These are phyloP conservation scores for Phyllosticta paracitricarpa DNA, from an alignment of 2,329 filamentous ascomycete genomes.

Conservation along the genomic window DNA sequence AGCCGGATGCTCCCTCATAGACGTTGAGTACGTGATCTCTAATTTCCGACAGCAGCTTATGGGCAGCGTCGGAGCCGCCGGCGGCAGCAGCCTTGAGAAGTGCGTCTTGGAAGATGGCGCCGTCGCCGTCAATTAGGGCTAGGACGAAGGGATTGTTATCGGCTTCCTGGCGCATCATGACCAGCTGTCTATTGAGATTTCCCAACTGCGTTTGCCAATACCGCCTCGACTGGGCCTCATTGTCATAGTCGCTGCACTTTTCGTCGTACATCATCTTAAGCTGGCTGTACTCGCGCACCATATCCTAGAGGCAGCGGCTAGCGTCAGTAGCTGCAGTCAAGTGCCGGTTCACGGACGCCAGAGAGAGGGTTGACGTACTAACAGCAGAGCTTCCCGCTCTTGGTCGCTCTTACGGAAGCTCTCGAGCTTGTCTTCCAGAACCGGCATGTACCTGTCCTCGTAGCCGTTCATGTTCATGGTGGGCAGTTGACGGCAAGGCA, in stretches of 20 bases:
- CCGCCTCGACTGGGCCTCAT: conserved; percentile 26
- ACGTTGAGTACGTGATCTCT: conserved; percentile 31
- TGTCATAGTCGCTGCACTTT: conserved; percentile 25
- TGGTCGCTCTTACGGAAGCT: conserved; percentile 26
- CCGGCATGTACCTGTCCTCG: background rate
- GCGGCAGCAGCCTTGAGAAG: conserved; percentile 32
- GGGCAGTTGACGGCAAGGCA: background rate
- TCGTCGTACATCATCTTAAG: conserved; percentile 24
- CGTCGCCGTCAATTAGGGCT: conserved; percentile 41
- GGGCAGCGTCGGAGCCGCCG: conserved; percentile 38
- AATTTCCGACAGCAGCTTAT: conserved; percentile 32
- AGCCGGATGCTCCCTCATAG: conserved; percentile 29
- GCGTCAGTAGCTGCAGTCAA: background rate
- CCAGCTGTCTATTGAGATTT: background rate
- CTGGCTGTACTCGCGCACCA: conserved; percentile 22
- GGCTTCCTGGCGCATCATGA: conserved; percentile 10
- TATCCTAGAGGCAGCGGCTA: conserved; percentile 13
- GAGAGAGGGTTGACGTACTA: conserved; percentile 15
- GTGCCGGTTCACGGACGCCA: background rate
- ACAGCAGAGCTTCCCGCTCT: conserved; percentile 26
- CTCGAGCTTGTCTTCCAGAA: conserved; percentile 19
- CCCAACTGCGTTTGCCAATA: conserved; percentile 22
- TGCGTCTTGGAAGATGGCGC: conserved; percentile 37
- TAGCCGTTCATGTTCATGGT: conserved; percentile 10
- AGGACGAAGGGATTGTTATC: conserved; percentile 34